Conservation (phyloP, 352 stramenopile genomes). For the Thraustochytrium aureum region DNA sequence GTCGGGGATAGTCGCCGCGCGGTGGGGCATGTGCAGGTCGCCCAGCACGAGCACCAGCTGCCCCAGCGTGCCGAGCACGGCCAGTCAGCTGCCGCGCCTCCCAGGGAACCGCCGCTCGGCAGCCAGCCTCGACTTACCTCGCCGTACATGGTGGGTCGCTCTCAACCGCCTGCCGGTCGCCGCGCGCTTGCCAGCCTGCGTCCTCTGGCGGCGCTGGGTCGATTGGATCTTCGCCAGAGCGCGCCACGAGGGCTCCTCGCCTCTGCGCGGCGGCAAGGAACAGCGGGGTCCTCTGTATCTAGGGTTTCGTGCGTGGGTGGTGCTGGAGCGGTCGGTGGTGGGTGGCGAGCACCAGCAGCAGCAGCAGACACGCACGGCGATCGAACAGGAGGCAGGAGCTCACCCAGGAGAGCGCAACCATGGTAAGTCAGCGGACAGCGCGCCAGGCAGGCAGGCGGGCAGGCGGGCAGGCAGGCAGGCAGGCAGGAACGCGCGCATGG, state of each 20-base stretch:
- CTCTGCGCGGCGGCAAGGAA: too few species aligned
- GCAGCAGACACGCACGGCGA: neutral
- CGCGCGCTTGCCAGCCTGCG: neutral
- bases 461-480: neutral
- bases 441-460: neutral
- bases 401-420: neutral
- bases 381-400: neutral
- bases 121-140: constrained; percentile 18
- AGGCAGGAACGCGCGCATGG: neutral
- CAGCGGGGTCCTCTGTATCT: too few species aligned
- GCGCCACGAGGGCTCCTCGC: too few species aligned
- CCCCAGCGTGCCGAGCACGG: constrained; percentile 60
- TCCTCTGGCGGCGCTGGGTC: neutral
- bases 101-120: neutral
- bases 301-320: too few species aligned
- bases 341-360: neutral
- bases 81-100: neutral
- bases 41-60: constrained; percentile 96
- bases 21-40: constrained; percentile 95
- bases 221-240: neutral
- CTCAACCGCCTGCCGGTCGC: neutral
- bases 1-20: constrained; percentile 88
- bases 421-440: neutral
- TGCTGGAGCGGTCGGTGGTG: too few species aligned
- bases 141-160: too few species aligned